Conservation (phyloP, 257 asterid species). For the Catharanthus roseus region DNA sequence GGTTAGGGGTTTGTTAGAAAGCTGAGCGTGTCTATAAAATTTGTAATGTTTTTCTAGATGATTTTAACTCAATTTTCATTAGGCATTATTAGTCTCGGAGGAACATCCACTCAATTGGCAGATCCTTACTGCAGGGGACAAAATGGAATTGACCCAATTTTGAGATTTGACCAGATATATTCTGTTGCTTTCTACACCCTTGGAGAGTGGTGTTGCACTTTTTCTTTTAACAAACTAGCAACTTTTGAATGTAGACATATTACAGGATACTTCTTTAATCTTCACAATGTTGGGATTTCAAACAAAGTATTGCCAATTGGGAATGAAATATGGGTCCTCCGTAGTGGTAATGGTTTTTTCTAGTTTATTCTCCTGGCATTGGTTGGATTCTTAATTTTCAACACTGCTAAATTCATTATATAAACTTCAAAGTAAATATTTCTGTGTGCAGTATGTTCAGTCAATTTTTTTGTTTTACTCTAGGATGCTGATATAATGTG, state of each 20-base stretch:
- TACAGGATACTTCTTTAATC: not conserved
- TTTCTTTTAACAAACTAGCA: not conserved
- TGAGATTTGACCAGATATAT: too few species aligned
- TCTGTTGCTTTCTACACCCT: too few species aligned
- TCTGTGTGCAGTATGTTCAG: constrained; percentile 5
- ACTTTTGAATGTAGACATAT: not conserved
- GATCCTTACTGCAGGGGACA: too few species aligned
- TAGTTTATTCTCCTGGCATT: not conserved
- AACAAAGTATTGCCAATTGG: not conserved
- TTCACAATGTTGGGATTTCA: not conserved
- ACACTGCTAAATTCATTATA: not conserved
- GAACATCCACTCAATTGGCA: too few species aligned
- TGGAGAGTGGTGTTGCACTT: too few species aligned
- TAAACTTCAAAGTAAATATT: not conserved
- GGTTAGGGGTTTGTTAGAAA: too few species aligned
- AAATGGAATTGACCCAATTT: too few species aligned
- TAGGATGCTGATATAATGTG: constrained; percentile 77
- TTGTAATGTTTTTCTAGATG: too few species aligned
- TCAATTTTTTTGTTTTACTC: constrained; percentile 13
- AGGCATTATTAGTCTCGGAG: too few species aligned
- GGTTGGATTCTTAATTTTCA: not conserved
- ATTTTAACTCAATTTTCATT: too few species aligned
- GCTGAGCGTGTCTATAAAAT: too few species aligned
- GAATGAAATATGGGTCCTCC: not conserved
- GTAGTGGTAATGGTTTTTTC: not conserved